phyloP scores from a whole-genome alignment of 768 basidiomycete genomes.

The Naganishia friedmannii region DNA sequence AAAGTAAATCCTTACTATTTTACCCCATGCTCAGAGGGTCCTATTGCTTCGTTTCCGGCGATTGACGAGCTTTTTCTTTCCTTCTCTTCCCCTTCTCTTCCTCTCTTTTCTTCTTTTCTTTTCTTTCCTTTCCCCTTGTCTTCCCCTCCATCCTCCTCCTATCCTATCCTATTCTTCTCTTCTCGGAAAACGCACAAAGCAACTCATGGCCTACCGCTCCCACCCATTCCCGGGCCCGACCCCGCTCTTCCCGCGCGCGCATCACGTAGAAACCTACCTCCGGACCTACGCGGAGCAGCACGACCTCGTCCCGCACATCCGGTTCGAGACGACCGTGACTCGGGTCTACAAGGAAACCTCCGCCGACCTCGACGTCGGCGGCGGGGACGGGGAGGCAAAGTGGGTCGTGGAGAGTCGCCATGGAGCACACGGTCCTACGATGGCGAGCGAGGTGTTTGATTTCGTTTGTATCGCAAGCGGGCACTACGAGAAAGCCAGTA shows the following conservation, averaged over 20 bases:
- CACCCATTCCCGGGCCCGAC: constrained; percentile 35
- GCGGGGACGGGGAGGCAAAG: not conserved
- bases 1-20: constrained; percentile 34
- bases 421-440: no score
- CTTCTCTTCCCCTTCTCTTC: constrained; percentile 1
- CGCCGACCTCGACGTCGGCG: no score
- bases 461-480: constrained; percentile 51
- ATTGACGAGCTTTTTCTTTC: no score
- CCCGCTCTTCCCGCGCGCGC: constrained; percentile 37
- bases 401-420: constrained; percentile 18
- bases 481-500: constrained; percentile 50
- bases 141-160: no score
- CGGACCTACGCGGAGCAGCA: constrained; percentile 65
- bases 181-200: constrained; percentile 37
- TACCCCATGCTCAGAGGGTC: not conserved
- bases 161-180: no score
- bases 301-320: constrained; percentile 62
- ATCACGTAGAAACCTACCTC: constrained; percentile 65
- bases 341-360: constrained; percentile 38
- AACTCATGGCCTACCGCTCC: constrained; percentile 46
- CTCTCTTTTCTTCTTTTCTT: no score
- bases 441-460: constrained; percentile 47
- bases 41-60: no score
- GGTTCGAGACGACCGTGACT: constrained; percentile 62
- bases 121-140: no score